Base-by-base conservation (phyloP, 73 alveolate species). In the Symbiodinium pilosum region DNA sequence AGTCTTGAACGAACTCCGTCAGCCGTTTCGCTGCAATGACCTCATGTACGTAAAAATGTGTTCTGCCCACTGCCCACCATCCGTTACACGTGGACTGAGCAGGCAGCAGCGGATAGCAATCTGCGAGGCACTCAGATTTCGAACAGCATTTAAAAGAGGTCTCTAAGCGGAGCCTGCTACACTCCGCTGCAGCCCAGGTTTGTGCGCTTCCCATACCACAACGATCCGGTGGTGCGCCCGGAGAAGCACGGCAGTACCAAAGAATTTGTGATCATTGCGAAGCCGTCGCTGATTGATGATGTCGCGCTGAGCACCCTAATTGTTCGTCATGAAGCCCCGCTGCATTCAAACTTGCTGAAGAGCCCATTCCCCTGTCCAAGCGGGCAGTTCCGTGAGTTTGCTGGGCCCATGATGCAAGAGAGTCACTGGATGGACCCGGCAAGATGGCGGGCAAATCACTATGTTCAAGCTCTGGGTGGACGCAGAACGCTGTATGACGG, bases 391-490 rank as follows among this genome's bases (percentile, higher is more conserved):
- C 44, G 44, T 12, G 85, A 73, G 85, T 73, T 73, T 73, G 85
- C 85, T 16, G 85, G 85, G 47, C 44, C 85, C 21, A 73, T 73
- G 85, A 73, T 73, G 85, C 41, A n/a, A 42, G 24, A 73, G 85
- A 38, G 39, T 38, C 81, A 9, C 20, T n/a, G 34, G 81, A 34
- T 64, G 81, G 81, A 64, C 30, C 39, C 41, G 30, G 81, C 40
- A 81, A 68, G n/a, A 88, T 91, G 97, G 97, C 97, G 97, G 2
- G 97, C 97, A 75, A 91, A 91, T 26, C 97, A 91, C 69, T 91
- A 91, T 41, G 97, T 91, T 18, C 39, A 85, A 34, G 68, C 81
- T 9, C 88, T 91, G 43, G 97, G 97, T 43, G 81, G 81, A 28
- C 97, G 97, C 36, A 42, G 43, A 18, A 54, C 71, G 88, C 89